phyloP scores from a whole-genome alignment of 163 green algal genomes.

The Coccomyxa subellipsoidea region DNA sequence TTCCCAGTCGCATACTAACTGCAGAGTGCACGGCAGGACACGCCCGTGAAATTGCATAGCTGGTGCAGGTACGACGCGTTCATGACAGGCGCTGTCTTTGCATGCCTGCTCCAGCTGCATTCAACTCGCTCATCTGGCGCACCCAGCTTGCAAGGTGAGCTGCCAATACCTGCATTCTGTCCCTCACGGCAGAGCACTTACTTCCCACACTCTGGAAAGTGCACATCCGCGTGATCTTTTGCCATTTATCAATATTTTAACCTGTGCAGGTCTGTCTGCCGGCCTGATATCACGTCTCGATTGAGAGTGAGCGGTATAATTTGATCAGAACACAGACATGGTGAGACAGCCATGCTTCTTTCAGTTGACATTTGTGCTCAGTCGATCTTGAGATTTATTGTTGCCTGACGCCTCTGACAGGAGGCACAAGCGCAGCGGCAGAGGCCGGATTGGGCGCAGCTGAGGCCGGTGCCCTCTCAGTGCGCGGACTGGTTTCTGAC shows the following conservation, averaged over 20 bases:
- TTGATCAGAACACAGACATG: too few relatives aligned
- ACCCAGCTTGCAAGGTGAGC: neutral
- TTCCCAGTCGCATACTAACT: neutral
- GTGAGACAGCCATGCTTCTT: too few relatives aligned
- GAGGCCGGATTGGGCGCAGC: neutral
- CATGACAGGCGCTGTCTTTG: slow-evolving; percentile 74
- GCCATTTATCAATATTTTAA: neutral
- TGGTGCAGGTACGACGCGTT: slow-evolving; percentile 64
- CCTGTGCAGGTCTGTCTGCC: neutral
- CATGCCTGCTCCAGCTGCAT: slow-evolving; percentile 32
- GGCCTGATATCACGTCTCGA: neutral
- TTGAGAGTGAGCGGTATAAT: neutral
- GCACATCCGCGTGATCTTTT: neutral
- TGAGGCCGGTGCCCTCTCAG: neutral
- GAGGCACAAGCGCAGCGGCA: neutral
- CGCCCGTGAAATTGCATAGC: slow-evolving; percentile 44
- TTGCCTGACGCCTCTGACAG: too few relatives aligned
- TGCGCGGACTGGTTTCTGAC: neutral
- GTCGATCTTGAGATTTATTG: too few relatives aligned
- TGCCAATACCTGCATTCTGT: neutral
- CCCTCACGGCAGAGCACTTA: neutral
- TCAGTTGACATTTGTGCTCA: too few relatives aligned
- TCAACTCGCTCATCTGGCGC: neutral
- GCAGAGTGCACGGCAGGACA: slow-evolving; percentile 42
- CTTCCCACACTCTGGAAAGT: neutral